Evolutionary conservation across 306 rosid genomes (phyloP), one percentile per base, ranked within the genome.

Genomic region (Abrus precatorius): DNA sequence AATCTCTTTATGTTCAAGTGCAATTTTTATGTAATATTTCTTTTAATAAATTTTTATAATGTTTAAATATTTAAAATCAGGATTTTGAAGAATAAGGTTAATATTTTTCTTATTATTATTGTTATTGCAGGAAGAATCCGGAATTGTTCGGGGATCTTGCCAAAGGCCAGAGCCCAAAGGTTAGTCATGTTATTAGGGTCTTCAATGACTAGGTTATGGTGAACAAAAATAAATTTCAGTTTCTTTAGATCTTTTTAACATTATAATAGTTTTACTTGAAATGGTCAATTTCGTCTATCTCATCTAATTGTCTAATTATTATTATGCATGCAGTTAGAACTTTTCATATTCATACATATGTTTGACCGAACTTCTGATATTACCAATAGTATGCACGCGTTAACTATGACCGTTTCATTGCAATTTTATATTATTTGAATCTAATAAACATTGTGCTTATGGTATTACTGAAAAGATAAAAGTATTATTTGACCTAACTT

Each of bases 101-200:
- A 20, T 20, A 20, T 20, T 20, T 20, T 34, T 36, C 11, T 55
- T 59, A 3, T 59, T 30, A 10, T 11, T 36, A 34, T 63, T 36
- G n/a, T 63, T 7, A 14, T 65, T 38, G 48, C 92, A 95, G 98
- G 87, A 89, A 89, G 85, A 80, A 95, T 75, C 91, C 89, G 3
- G 80, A 72, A 1, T 38, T 92, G 79, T 95, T 76, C 77, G 91
- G 87, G 1, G 73, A 84, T 70, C 97, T 95, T 6, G 95, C 97
- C 72, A 85, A 80, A 76, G 81, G 89, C 49, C 98, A 95, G 65
- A 95, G 84, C 85, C 98, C 98, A 43, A 95, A 95, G 97, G 98
- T 92, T 3, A 68, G 90, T 50, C 48, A 74, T 33, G 29, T 6
- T 32, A 5, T 12, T 59, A 5, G 55, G 3, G 6, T 54, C 36